Conservation (phyloP, 2,329 filamentous ascomycete species). For the Diaporthe ampelina region DNA sequence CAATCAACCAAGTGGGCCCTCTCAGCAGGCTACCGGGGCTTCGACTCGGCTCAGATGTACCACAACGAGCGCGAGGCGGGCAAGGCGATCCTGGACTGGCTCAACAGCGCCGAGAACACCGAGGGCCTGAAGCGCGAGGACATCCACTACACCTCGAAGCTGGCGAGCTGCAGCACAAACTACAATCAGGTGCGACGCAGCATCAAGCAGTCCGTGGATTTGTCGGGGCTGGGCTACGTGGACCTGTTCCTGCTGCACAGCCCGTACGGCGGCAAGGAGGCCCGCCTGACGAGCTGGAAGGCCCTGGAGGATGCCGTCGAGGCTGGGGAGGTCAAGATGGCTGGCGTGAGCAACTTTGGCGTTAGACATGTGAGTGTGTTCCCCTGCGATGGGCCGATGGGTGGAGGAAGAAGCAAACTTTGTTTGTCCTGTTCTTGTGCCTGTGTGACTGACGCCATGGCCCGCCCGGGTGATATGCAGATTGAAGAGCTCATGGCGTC, state of each 20-base stretch:
- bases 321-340: constrained; percentile 78
- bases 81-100: constrained; percentile 71
- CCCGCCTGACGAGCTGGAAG: constrained; percentile 79
- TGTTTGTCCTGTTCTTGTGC: fast-evolving
- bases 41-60: constrained; percentile 69
- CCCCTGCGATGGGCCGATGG: not conserved
- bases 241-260: constrained; percentile 86
- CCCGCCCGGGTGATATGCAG: constrained; percentile 50
- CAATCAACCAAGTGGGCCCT: constrained; percentile 71
- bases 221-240: constrained; percentile 79
- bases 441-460: constrained; percentile 19
- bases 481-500: constrained; percentile 77
- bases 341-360: constrained; percentile 85
- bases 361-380: constrained; percentile 76
- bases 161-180: constrained; percentile 73
- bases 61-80: constrained; percentile 81
- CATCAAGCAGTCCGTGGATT: constrained; percentile 75
- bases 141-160: constrained; percentile 85
- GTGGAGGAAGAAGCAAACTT: not conserved
- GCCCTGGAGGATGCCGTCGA: constrained; percentile 82
- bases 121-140: constrained; percentile 73
- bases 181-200: constrained; percentile 78
- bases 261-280: constrained; percentile 80
- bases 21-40: constrained; percentile 64
- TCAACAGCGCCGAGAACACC: constrained; percentile 58